phyloP scores from a whole-genome alignment of 129 eudicot species.

The Centrapalus pauciflorus region DNA sequence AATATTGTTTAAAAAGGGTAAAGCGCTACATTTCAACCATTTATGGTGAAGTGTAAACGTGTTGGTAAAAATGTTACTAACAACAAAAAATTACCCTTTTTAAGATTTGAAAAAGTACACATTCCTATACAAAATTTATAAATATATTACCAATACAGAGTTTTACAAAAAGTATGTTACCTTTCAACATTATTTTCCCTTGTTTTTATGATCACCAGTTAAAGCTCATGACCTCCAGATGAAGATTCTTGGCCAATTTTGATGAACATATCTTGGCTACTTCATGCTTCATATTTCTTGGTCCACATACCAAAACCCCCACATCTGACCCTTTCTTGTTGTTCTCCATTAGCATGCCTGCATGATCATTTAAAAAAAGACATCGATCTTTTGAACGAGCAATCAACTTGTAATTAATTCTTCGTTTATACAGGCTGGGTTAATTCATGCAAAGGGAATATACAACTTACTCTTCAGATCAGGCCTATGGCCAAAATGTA shows the following conservation, averaged over 20 bases:
- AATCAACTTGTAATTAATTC: background rate
- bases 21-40: too few relatives aligned
- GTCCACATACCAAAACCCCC: conserved; percentile 59
- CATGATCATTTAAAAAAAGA: background rate
- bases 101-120: too few relatives aligned
- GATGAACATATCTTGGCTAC: conserved; percentile 61
- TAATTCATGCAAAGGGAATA: background rate
- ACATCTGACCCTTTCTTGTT: conserved; percentile 31
- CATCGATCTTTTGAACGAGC: background rate
- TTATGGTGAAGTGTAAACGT: too few relatives aligned
- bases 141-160: too few relatives aligned
- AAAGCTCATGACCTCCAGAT: conserved; percentile 61
- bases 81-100: too few relatives aligned
- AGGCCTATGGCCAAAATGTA: conserved; percentile 64
- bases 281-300: conserved; percentile 54
- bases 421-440: background rate
- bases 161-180: too few relatives aligned
- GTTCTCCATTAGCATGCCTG: conserved; percentile 45
- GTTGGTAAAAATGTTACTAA: too few relatives aligned
- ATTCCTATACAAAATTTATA: too few relatives aligned
- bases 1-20: too few relatives aligned
- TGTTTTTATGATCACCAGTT: conserved; percentile 38
- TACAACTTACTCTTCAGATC: conserved; percentile 53
- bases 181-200: background rate
- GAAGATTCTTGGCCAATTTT: conserved; percentile 34